These are phyloP conservation scores for Colletotrichum paranaense DNA, from an alignment of 2,329 filamentous ascomycete species.

Conservation along the genomic window DNA sequence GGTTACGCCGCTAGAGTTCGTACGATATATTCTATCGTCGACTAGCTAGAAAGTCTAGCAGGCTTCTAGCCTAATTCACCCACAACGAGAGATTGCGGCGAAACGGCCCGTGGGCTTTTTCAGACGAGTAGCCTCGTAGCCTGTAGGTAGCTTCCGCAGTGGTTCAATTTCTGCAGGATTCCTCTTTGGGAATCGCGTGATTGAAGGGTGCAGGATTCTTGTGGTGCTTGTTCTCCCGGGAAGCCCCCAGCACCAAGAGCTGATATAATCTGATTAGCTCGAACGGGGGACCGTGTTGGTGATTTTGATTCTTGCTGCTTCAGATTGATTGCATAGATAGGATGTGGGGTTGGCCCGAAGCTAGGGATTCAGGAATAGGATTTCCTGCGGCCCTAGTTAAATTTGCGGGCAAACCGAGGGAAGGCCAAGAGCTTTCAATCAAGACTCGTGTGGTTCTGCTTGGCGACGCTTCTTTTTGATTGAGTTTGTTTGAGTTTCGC, in stretches of 20 bases:
- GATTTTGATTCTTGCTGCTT: constrained; percentile 5
- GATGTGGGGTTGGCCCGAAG: not conserved
- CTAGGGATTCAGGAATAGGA: constrained; percentile 13
- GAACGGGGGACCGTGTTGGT: not conserved
- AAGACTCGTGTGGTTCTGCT: not conserved
- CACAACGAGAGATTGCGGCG: not conserved
- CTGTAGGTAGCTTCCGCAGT: not conserved
- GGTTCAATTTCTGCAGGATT: not conserved
- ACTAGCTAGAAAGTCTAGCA: not conserved
- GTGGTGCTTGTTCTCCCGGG: not conserved
- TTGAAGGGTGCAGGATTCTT: not conserved
- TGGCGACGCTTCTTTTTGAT: not conserved
- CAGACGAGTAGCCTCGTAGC: too few relatives aligned
- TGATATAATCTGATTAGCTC: not conserved
- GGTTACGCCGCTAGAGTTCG: not conserved
- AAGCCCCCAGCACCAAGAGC: not conserved
- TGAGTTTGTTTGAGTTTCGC: not conserved
- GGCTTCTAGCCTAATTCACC: not conserved
- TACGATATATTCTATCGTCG: not conserved
- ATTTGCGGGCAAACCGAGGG: constrained; percentile 19
- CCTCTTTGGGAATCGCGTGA: not conserved
- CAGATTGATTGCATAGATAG: constrained; percentile 10
- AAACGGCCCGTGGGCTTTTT: not conserved
- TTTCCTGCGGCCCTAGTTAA: not conserved
- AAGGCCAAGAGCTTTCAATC: too few relatives aligned